Evolutionary conservation across 2,329 filamentous ascomycete species (phyloP).

Genomic region (Sporothrix phasma): DNA sequence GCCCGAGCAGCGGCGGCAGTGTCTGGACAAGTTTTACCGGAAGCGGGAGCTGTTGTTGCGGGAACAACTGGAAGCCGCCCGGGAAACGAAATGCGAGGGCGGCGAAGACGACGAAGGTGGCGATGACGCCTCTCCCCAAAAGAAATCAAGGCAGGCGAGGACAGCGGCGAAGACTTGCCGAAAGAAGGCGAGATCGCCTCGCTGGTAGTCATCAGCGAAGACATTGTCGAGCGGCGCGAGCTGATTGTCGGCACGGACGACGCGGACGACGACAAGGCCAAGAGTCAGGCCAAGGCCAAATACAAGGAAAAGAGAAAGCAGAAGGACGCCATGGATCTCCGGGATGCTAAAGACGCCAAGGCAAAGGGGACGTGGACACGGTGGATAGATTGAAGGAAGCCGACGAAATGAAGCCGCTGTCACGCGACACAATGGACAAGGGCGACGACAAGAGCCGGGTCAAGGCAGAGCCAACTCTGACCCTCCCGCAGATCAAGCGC

Average conservation of each 20-base stretch:
- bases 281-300: too few relatives aligned
- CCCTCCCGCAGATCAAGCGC: neutral
- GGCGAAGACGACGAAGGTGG: slow-evolving; percentile 5
- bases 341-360: neutral
- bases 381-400: neutral
- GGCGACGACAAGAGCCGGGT: too few relatives aligned
- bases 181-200: slow-evolving; percentile 5
- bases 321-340: neutral
- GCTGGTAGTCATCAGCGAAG: slow-evolving; percentile 7
- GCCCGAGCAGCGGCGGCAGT: slow-evolving; percentile 67
- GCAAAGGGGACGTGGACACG: neutral
- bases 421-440: neutral
- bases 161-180: neutral
- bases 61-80: slow-evolving; percentile 9
- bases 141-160: neutral
- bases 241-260: neutral
- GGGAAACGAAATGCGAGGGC: slow-evolving; percentile 14
- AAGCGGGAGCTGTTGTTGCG: slow-evolving; percentile 46
- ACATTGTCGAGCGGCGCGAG: slow-evolving; percentile 5
- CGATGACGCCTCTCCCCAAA: too few relatives aligned
- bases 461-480: neutral
- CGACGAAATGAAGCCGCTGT: too few relatives aligned
- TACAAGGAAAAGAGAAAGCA: neutral
- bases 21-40: slow-evolving; percentile 71
- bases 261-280: neutral